These are phyloP conservation scores for Lentinula boryana DNA, from an alignment of 768 basidiomycete species.

Conservation along the genomic window DNA sequence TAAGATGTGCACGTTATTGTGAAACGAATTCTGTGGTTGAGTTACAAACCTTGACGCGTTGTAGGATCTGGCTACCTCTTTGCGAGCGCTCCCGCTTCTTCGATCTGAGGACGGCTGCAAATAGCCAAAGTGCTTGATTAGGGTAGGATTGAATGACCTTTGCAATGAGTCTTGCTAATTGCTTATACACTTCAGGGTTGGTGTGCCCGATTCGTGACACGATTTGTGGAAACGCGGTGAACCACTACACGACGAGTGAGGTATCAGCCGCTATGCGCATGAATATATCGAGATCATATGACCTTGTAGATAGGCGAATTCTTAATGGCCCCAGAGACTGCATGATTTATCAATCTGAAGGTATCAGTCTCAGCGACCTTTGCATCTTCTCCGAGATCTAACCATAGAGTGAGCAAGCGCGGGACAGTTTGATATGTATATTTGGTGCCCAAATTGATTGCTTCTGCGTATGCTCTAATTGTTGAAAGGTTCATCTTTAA, in stretches of 20 bases:
- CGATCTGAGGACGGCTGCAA: slow-evolving; percentile 84
- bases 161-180: slow-evolving; percentile 62
- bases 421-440: slow-evolving; percentile 96
- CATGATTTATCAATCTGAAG: slow-evolving; percentile 51
- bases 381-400: slow-evolving; percentile 76
- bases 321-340: slow-evolving; percentile 49
- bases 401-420: slow-evolving; percentile 89
- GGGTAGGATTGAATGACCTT: slow-evolving; percentile 79
- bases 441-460: slow-evolving; percentile 82
- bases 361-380: slow-evolving; percentile 18
- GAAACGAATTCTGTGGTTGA: neutral
- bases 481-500: slow-evolving; percentile 62
- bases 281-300: slow-evolving; percentile 6
- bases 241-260: slow-evolving; percentile 59
- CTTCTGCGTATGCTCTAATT: slow-evolving; percentile 59
- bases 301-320: slow-evolving; percentile 80
- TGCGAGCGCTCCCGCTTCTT: slow-evolving; percentile 53
- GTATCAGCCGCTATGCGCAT: too few relatives aligned
- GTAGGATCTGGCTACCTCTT: slow-evolving; percentile 55
- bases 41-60: slow-evolving; percentile 48
- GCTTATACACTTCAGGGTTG: slow-evolving; percentile 51
- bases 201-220: slow-evolving; percentile 86
- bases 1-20: slow-evolving; percentile 14
- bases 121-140: slow-evolving; percentile 89
- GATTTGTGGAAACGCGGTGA: slow-evolving; percentile 93